Base-by-base conservation (phyloP, 1,284 basidiomycete genomes). In the Hypsizygus ulmarius region DNA sequence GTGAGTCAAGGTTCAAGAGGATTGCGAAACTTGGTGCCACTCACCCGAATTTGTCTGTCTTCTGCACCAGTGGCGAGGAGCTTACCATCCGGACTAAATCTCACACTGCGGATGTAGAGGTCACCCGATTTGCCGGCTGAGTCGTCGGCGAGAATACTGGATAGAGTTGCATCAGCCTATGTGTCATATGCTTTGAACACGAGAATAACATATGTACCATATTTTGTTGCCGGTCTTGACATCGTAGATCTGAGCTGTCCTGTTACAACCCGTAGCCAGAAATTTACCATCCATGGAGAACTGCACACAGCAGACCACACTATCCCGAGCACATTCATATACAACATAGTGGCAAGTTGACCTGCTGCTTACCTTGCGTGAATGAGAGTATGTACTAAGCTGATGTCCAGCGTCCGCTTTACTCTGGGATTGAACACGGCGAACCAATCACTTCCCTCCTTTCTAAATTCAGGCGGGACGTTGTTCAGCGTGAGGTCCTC, bases 401-500 rank as follows among this genome's bases (percentile, higher is more conserved):
- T 75, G n/a, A 99, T 91, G 65, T 98, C 93, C 47, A 97, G 72
- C 50, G 82, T 78, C 41, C 86, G 77, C 70, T 93, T 90, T 51
- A 81, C 82, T 59, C 89, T 87, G 11, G 90, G 87, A 65, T 93
- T 97, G 75, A 93, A 97, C 44, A 97, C 81, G 14, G 92, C 93
- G 61, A 95, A 90, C 96, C 96, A 99, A 67, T 98, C 97, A 30
- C 75, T 72, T 0, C 93, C 95, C 64, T 77, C 74, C 53, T 71
- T 72, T 62, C 72, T 74, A 43, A 66, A 58, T 28, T 75, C 75
- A 0, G 71, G 59, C 0, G 73, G 65, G 3, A 74, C 59, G 12
- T 39, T 64, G 16, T 68, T 62, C 1, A 66, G 62, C 47, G 73
- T 71, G 7, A 70, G 43, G 32, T 71, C 72, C 43, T 74, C 73